These are phyloP conservation scores for Hsuehochloa calcarea DNA, from an alignment of 176 grass and related monocot genomes.

Conservation along the genomic window DNA sequence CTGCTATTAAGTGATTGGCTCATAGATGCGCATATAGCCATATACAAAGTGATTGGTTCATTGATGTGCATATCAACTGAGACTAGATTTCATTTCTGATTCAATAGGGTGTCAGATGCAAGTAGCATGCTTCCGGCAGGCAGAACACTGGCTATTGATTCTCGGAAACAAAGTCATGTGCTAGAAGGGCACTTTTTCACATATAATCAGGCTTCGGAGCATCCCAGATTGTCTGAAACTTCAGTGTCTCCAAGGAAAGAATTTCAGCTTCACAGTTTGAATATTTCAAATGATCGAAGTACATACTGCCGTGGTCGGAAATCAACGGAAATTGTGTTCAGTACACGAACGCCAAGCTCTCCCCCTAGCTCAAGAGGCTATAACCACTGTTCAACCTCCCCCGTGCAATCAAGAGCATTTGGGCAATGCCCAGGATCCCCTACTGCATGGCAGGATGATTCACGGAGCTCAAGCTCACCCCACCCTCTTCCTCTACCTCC, in stretches of 20 bases:
- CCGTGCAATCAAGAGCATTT: conserved; percentile 41
- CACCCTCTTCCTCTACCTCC: conserved; percentile 79
- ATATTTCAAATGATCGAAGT: conserved; percentile 35
- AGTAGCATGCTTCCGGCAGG: not conserved
- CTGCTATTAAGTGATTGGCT: conserved; percentile 1
- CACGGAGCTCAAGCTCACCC: conserved; percentile 44
- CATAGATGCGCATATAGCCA: not conserved
- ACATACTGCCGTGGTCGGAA: conserved; percentile 36
- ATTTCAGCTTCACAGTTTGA: conserved; percentile 30
- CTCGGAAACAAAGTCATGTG: conserved; percentile 32
- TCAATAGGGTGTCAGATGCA: conserved; percentile 38
- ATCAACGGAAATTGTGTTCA: conserved; percentile 54
- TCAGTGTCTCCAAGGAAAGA: conserved; percentile 51
- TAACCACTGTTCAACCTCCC: conserved; percentile 36
- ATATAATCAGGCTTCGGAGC: conserved; percentile 44
- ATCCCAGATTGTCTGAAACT: conserved; percentile 35
- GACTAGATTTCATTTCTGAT: conserved; percentile 1
- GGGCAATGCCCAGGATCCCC: conserved; percentile 59
- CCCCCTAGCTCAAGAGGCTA: conserved; percentile 44
- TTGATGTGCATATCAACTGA: conserved; percentile 12
- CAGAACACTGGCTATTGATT: conserved; percentile 36
- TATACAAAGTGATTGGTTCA: not conserved
- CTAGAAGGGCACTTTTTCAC: conserved; percentile 31
- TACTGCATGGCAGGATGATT: conserved; percentile 52
- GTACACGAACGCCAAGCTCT: conserved; percentile 32